Conservation (phyloP, 495 filamentous ascomycete species). For the Aspergillus carlsbadensis region DNA sequence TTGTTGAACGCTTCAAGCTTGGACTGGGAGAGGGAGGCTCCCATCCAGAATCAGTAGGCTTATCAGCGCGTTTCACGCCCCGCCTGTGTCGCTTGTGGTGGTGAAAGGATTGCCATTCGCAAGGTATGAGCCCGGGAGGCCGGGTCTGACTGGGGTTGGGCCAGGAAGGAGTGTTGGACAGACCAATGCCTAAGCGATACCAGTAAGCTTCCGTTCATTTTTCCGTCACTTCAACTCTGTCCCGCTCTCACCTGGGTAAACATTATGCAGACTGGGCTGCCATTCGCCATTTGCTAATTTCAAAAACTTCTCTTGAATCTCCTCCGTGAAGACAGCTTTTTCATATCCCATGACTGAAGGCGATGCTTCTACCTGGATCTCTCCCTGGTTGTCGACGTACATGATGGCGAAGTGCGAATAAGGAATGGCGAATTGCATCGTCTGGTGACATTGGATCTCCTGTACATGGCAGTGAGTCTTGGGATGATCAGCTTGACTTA, state of each 20-base stretch:
- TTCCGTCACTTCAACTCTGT: not conserved
- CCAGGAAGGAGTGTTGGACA: conserved; percentile 17
- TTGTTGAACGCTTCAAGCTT: conserved; percentile 30
- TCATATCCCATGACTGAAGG: conserved; percentile 37
- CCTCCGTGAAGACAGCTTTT: conserved; percentile 39
- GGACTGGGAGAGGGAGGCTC: conserved; percentile 28
- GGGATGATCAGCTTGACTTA: not conserved
- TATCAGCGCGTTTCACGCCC: conserved; percentile 20
- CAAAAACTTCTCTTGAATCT: conserved; percentile 39
- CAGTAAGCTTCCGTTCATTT: not conserved
- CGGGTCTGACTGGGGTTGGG: conserved; percentile 18
- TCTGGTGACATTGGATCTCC: conserved; percentile 21
- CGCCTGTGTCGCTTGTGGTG: conserved; percentile 34
- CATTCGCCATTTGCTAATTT: conserved; percentile 25
- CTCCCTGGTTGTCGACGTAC: conserved; percentile 40
- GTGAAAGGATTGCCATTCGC: conserved; percentile 35
- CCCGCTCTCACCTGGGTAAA: conserved; percentile 24
- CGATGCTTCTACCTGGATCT: conserved; percentile 33
- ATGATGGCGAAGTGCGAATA: conserved; percentile 42
- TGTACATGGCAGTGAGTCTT: conserved; percentile 14
- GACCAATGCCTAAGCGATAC: conserved; percentile 8
- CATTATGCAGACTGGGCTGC: conserved; percentile 19
- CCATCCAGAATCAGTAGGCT: conserved; percentile 10
- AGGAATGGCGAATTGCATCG: conserved; percentile 21
- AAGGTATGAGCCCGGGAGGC: conserved; percentile 34